Evolutionary conservation across 2,329 filamentous ascomycete genomes (phyloP), one percentile per base, ranked within the genome.

Genomic region (Calonectria pauciramosa): DNA sequence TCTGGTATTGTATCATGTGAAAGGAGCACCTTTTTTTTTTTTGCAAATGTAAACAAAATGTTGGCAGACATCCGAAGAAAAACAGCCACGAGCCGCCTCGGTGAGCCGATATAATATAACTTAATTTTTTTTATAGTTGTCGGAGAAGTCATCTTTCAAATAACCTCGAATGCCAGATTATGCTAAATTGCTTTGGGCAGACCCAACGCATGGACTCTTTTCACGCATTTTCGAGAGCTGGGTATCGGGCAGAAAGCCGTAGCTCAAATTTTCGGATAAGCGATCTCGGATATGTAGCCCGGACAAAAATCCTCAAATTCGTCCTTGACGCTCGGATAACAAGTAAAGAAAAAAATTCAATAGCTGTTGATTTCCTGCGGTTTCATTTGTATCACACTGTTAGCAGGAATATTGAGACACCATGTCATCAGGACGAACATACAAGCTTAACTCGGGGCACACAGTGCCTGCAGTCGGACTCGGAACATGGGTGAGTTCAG

Each of bases 391-490:
- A 20, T 2, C 10, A 47, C 8, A 47, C n/a, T 47, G n/a, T 23
- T 47, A 1, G 3, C 3, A 11, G 18, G 3, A 47, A 1, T 10
- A n/a, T 41, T 60, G 6, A 13, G 34, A 41, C n/a, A 77, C n/a
- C 51, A 83, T 83, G 80, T 77, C 75, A 47, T 78, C 80, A 13
- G 76, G 73, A 28, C 75, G 75, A 34, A 76, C 77, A 38, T 80
- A 80, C 76, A 84, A 82, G 77, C 79, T 84, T 14, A 82, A 83
- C 69, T 82, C 81, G 30, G 82, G 83, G 13, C 76, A 82, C 63
- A 74, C 77, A 10, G 84, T 84, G 30, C 83, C 83, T 32, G 81
- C 80, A 23, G 80, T 85, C 34, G 82, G 83, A 2, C 73, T 84
- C 13, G 83, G 83, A 6, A 84, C 83, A 41, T 84, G 83, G 83